A percentile compares a stretch with the other conserved stretches of the same genome.
Conservation (phyloP, 2,329 filamentous ascomycete genomes). For the Plectosphaerella sp. region DNA sequence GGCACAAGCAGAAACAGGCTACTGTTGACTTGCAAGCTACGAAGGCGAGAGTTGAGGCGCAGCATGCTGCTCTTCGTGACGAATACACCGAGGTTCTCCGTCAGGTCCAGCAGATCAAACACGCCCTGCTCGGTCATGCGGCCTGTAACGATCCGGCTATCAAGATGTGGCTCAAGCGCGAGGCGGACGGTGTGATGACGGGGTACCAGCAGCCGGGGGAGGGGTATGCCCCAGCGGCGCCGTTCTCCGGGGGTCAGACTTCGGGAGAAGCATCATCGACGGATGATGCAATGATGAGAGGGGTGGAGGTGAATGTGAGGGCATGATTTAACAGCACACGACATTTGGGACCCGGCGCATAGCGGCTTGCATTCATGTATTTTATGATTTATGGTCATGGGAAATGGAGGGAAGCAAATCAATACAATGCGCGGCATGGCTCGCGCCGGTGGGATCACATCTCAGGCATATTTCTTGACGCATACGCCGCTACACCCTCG, state of each 20-base stretch:
- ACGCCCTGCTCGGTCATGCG: constrained; percentile 7
- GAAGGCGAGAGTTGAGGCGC: constrained; percentile 1
- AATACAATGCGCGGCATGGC: too few relatives aligned
- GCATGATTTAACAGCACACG: not conserved
- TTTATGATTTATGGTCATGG: too few relatives aligned
- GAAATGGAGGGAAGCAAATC: too few relatives aligned
- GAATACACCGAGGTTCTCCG: constrained; percentile 1
- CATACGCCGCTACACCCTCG: too few relatives aligned
- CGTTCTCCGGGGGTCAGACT: not conserved
- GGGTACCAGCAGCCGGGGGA: not conserved
- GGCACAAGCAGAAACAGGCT: constrained; percentile 8
- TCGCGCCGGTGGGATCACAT: too few relatives aligned
- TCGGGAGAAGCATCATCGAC: not conserved
- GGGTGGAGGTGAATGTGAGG: not conserved
- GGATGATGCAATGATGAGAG: not conserved
- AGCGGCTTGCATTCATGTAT: not conserved
- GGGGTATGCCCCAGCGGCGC: not conserved
- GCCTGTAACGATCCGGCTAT: constrained; percentile 6
- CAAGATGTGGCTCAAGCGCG: constrained; percentile 3
- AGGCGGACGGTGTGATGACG: not conserved
- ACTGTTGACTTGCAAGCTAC: constrained; percentile 2
- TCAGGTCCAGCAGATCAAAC: constrained; percentile 4
- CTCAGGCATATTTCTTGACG: too few relatives aligned
- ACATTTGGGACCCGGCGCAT: not conserved
- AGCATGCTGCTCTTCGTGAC: not conserved